These are phyloP conservation scores for Monosporascus ibericus DNA, from an alignment of 2,329 filamentous ascomycete species.

Conservation along the genomic window DNA sequence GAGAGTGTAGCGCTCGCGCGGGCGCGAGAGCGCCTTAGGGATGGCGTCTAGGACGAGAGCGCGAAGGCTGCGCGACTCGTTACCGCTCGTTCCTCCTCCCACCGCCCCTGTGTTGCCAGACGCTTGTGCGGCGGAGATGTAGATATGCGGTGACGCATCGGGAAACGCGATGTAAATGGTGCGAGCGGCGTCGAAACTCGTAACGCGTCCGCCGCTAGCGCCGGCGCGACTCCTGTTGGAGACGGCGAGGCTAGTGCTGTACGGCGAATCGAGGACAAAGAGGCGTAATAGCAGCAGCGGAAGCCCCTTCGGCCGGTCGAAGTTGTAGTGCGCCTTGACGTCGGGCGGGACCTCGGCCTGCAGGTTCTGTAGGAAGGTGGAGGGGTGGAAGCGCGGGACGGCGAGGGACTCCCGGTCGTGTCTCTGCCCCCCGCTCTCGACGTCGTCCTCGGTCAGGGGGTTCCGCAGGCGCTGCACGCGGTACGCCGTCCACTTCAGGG, in stretches of 20 bases:
- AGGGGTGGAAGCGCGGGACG: conserved; percentile 70
- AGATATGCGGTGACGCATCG: conserved; percentile 70
- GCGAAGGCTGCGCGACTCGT: conserved; percentile 51
- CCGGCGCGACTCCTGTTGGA: conserved; percentile 15
- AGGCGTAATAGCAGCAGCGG: conserved; percentile 71
- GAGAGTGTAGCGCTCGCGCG: conserved; percentile 65
- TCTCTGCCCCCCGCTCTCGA: conserved; percentile 16
- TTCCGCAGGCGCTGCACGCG: conserved; percentile 48
- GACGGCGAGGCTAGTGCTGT: conserved; percentile 55
- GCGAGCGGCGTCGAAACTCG: conserved; percentile 57
- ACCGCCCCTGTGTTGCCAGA: conserved; percentile 30
- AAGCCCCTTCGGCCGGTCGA: conserved; percentile 64
- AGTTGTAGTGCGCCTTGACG: conserved; percentile 77
- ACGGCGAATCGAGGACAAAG: conserved; percentile 74
- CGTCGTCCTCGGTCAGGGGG: conserved; percentile 33
- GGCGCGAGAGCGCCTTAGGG: conserved; percentile 73
- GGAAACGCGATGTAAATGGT: conserved; percentile 80
- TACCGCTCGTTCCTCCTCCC: conserved; percentile 38
- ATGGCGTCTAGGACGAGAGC: conserved; percentile 71
- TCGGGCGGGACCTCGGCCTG: conserved; percentile 69
- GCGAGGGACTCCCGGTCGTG: conserved; percentile 40
- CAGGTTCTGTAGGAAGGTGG: conserved; percentile 71
- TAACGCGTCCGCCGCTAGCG: conserved; percentile 22
- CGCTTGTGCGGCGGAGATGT: conserved; percentile 46
- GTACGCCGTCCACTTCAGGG: conserved; percentile 59